phyloP scores from a whole-genome alignment of 2,329 filamentous ascomycete species.

The Nannizziopsis arthrosporioides region DNA sequence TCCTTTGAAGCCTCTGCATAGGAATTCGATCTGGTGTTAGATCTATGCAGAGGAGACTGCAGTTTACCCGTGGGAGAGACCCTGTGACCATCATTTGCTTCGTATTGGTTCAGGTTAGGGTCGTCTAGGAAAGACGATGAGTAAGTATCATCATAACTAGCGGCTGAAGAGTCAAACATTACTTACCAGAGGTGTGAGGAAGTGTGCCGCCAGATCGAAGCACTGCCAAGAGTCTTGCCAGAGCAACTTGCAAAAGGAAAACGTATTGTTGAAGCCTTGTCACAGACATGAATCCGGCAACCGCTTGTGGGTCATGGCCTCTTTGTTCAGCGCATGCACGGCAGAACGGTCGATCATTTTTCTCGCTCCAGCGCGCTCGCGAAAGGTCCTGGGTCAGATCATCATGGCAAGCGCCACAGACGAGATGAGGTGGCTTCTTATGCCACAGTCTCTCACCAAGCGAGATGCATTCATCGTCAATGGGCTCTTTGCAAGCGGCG shows the following conservation, averaged over 20 bases:
- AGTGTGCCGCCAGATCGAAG: slow-evolving; percentile 72
- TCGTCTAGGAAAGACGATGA: slow-evolving; percentile 45
- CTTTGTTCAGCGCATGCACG: slow-evolving; percentile 46
- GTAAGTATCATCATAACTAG: slow-evolving; percentile 12
- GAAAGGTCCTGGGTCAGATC: slow-evolving; percentile 58
- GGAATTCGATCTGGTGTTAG: slow-evolving; percentile 62
- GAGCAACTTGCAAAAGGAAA: slow-evolving; percentile 79
- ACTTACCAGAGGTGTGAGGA: slow-evolving; percentile 54
- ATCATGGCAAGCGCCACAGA: slow-evolving; percentile 56
- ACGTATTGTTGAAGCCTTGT: slow-evolving; percentile 89
- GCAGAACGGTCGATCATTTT: slow-evolving; percentile 61
- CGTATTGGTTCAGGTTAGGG: slow-evolving; percentile 53
- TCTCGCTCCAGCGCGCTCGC: slow-evolving; percentile 60
- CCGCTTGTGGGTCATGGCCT: slow-evolving; percentile 44
- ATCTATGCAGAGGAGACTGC: slow-evolving; percentile 43
- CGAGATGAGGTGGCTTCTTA: slow-evolving; percentile 54
- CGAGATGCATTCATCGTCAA: slow-evolving; percentile 85
- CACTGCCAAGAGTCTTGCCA: slow-evolving; percentile 79
- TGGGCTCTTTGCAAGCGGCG: slow-evolving; percentile 65
- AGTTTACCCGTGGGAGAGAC: slow-evolving; percentile 39
- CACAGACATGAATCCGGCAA: slow-evolving; percentile 58
- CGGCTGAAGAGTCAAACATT: not conserved
- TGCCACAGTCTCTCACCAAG: slow-evolving; percentile 72
- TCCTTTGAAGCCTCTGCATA: slow-evolving; percentile 52
- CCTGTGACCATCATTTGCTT: slow-evolving; percentile 53